Base-by-base conservation (phyloP, 495 filamentous ascomycete genomes). In the Penicillium maclennaniae region DNA sequence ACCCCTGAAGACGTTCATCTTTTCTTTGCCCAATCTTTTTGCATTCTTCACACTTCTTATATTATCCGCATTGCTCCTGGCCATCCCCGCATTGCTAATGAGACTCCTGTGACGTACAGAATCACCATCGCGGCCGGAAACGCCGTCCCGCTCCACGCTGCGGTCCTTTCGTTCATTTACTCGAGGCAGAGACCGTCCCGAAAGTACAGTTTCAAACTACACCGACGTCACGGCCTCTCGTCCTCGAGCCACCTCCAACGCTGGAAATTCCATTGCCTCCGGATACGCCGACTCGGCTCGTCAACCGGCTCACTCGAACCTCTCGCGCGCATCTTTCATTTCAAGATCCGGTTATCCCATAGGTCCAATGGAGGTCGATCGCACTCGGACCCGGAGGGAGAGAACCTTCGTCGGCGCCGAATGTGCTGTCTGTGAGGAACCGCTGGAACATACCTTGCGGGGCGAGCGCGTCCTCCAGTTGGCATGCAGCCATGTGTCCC, bases 391-490 rank as follows among this genome's bases (percentile, higher is more conserved):
- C 52, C 83, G 95, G 69, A 79, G 92, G 55, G 95, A 97, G 70
- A 82, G 93, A 64, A 99, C 95, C 1, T 99, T 96, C 66, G 86
- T 97, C 42, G 93, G 93, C 43, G 89, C 83, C 66, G 87, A 92
- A 72, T 99, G 93, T 69, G 89, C 92, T 43, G 91, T 97, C 12
- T 99, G 93, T 68, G 93, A 99, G 64, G 93, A 99, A 67, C 95
- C 92, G 8, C 72, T 99, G 56, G 93, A 99, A 66, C 93, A 99
- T 65, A 99, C 91, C 12, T 77, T 99, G 38, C 88, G 91, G 14
- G 95, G 95, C 45, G 93, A 99, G 72, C 84, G 91, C 51, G 89
- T 99, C 47, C 79, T 99, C 48, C 95, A 97, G 65, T 92, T 99
- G 62, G 95, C 93, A 23, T 99, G 93, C 69, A 79, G 84, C 10